phyloP scores from a whole-genome alignment of 2,329 filamentous ascomycete species.

The Xylariaceae sp. region DNA sequence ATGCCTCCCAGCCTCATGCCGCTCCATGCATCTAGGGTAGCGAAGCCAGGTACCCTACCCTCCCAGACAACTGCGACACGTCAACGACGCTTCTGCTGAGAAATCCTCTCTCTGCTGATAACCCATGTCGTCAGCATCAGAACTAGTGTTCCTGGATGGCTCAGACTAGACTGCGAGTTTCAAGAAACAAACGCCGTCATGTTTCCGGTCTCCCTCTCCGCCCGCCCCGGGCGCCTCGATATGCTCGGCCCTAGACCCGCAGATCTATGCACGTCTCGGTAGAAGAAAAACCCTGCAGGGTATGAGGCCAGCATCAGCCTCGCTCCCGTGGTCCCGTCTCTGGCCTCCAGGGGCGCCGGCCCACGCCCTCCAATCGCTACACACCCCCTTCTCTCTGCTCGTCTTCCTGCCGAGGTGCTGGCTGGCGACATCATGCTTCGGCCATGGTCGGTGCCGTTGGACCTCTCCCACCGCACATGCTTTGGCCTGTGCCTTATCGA shows the following conservation, averaged over 20 bases:
- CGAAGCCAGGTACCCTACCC: too few species aligned
- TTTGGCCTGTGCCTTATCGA: conserved; percentile 1
- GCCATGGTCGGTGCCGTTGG: neutral
- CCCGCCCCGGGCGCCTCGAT: conserved; percentile 4
- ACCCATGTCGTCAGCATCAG: too few species aligned
- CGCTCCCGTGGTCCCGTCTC: neutral
- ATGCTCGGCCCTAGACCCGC: conserved; percentile 10
- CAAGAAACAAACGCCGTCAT: too few species aligned
- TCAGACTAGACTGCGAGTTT: too few species aligned
- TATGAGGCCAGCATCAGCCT: neutral
- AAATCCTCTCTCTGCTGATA: too few species aligned
- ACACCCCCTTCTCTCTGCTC: neutral
- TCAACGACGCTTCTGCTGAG: too few species aligned
- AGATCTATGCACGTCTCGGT: conserved; percentile 16
- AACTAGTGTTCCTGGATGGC: too few species aligned
- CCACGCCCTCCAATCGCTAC: neutral
- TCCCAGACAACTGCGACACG: too few species aligned
- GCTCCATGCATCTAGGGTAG: too few species aligned
- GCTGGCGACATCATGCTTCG: neutral
- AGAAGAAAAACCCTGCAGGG: conserved; percentile 10
- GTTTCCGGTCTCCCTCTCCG: too few species aligned
- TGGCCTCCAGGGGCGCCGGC: neutral
- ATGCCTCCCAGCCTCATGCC: too few species aligned
- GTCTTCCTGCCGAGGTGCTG: neutral
- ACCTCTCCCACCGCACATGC: too few species aligned